Evolutionary conservation across 2,329 filamentous ascomycete genomes (phyloP), one percentile per base, ranked within the genome.

Genomic region (Talaromyces verruculosus): DNA sequence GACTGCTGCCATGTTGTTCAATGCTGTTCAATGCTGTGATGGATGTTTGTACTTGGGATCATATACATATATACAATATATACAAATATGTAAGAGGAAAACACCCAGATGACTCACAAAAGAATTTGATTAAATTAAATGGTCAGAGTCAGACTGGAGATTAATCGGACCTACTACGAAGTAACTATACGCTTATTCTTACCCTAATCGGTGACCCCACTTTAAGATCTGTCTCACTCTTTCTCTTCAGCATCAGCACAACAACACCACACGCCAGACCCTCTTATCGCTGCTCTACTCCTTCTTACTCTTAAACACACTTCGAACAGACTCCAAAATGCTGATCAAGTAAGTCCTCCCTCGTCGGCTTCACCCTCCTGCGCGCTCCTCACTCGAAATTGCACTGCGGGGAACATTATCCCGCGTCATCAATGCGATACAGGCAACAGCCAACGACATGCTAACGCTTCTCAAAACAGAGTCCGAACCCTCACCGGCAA

Each of bases 401-500:
- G 22, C 47, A 47, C 58, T 64, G 66, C 41, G 61, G 49, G 49
- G 57, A 71, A 67, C 45, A 2, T 28, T 45, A 33, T 45, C 19
- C 53, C 19, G 30, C 53, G 53, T 57, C 53, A 57, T 57, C 33
- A 30, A 37, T 57, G 53, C 53, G 19, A 25, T 25, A 7, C 19
- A 57, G 17, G n/a, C 33, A 39, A 13, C 17, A 22, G 22, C 13
- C 45, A 22, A 19, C n/a, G 10, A 45, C n/a, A 4, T 3, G 66
- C 55, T 65, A 35, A 64, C 61, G 67, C 47, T 57, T 64, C 35
- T 28, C 63, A 15, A 39, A 7, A 51, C 73, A 99, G 94, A 85
- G 94, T 99, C 78, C 91, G 95, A 77, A 99, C 95, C 69, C 89
- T 99, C 70, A 98, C 95, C 70, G 95, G 95, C 76, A 98, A 98